Conservation (phyloP, 1,284 basidiomycete genomes). For the Cerrena zonata region DNA sequence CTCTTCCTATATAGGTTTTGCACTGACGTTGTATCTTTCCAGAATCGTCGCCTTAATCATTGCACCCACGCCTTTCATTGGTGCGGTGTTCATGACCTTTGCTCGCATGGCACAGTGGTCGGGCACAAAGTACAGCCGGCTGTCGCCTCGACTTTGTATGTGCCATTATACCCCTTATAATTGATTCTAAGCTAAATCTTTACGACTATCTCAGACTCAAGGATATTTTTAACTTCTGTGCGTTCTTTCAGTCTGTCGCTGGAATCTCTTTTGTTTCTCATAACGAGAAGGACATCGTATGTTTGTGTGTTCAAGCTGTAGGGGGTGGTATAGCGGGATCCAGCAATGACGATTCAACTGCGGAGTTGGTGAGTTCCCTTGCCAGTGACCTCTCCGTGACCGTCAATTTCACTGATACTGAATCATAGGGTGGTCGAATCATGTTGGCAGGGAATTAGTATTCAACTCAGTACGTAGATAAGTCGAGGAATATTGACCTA, state of each 20-base stretch:
- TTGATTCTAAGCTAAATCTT: not conserved
- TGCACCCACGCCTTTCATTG: slow-evolving; percentile 46
- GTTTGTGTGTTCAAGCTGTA: slow-evolving; percentile 48
- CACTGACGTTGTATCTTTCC: not conserved
- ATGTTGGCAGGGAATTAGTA: slow-evolving; percentile 54
- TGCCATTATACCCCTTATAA: not conserved
- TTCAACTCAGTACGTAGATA: slow-evolving; percentile 43
- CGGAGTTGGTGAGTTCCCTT: slow-evolving; percentile 18
- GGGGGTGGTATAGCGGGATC: slow-evolving; percentile 55
- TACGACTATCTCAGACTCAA: slow-evolving; percentile 8
- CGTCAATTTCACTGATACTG: not conserved
- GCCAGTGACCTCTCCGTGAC: not conserved
- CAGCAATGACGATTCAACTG: slow-evolving; percentile 22
- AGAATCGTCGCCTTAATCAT: slow-evolving; percentile 41
- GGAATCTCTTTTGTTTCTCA: not conserved
- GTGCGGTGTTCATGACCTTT: slow-evolving; percentile 48
- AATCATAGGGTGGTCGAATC: slow-evolving; percentile 40
- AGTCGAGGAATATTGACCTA: not conserved
- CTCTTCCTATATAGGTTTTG: not conserved
- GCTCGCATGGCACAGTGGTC: slow-evolving; percentile 37
- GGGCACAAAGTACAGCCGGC: slow-evolving; percentile 41
- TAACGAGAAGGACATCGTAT: slow-evolving; percentile 40
- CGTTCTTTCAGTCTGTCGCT: not conserved
- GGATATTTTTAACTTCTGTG: slow-evolving; percentile 16
- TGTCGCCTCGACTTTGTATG: slow-evolving; percentile 30